Evolutionary conservation across 495 filamentous ascomycete genomes (phyloP).

Genomic region (Neurospora sp.): DNA sequence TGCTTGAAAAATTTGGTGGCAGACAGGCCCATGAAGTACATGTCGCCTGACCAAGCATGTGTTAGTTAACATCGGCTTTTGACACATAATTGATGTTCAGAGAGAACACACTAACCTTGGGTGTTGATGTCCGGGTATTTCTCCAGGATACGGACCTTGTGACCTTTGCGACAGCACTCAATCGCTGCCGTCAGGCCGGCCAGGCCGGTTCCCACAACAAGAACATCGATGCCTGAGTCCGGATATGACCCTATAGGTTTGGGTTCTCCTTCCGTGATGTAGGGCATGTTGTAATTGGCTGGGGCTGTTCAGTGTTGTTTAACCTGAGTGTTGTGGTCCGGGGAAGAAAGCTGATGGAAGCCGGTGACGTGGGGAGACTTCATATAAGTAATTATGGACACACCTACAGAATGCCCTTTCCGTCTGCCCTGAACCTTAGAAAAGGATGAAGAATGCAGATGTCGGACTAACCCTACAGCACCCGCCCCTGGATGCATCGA

Average conservation of each 20-base stretch:
- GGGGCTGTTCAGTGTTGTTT: neutral
- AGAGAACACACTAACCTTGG: constrained; percentile 17
- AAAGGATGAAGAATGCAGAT: neutral
- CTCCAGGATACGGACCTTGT: constrained; percentile 50
- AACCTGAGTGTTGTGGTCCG: neutral
- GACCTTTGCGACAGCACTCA: constrained; percentile 55
- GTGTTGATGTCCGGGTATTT: constrained; percentile 33
- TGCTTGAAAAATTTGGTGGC: constrained; percentile 42
- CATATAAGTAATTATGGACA: neutral
- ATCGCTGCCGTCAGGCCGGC: constrained; percentile 55
- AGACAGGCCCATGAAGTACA: constrained; percentile 43
- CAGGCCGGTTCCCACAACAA: constrained; percentile 55
- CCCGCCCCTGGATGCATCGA: neutral
- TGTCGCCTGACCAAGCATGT: constrained; percentile 34
- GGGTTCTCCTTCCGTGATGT: constrained; percentile 12
- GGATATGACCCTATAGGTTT: constrained; percentile 32
- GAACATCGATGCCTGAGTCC: constrained; percentile 42
- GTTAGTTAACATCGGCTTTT: neutral
- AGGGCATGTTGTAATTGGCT: constrained; percentile 18
- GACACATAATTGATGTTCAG: neutral
- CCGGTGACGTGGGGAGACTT: neutral
- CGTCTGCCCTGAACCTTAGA: neutral
- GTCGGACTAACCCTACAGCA: neutral
- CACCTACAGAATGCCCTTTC: neutral
- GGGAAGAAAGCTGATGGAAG: neutral